phyloP scores from a whole-genome alignment of 495 filamentous ascomycete species.

The Tuber indicum region DNA sequence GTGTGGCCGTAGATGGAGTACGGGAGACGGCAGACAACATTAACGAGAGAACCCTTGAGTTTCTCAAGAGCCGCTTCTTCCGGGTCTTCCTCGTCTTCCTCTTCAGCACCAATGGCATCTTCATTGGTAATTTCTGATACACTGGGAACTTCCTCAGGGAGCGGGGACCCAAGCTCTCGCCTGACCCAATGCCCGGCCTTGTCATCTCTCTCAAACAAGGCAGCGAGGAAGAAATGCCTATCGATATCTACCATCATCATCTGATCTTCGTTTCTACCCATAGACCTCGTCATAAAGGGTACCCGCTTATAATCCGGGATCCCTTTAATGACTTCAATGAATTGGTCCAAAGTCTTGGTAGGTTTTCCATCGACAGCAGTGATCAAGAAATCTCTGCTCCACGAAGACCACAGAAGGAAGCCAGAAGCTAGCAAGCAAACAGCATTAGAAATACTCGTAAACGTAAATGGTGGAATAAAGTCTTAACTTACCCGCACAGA shows the following conservation, averaged over 20 bases:
- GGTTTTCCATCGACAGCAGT: constrained; percentile 40
- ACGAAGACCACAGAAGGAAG: constrained; percentile 41
- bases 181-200: constrained; percentile 36
- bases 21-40: constrained; percentile 41
- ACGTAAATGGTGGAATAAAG: not conserved
- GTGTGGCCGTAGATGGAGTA: constrained; percentile 42
- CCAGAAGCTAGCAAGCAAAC: constrained; percentile 32
- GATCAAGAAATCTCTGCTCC: constrained; percentile 41
- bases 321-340: constrained; percentile 38
- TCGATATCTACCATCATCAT: constrained; percentile 42
- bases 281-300: constrained; percentile 40
- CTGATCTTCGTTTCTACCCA: constrained; percentile 40
- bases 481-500: constrained; percentile 36
- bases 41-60: constrained; percentile 38
- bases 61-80: constrained; percentile 38
- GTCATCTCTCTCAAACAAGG: constrained; percentile 39
- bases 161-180: constrained; percentile 35
- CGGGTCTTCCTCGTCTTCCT: constrained; percentile 38
- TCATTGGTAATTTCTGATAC: constrained; percentile 8
- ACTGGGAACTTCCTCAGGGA: constrained; percentile 13
- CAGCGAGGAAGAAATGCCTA: constrained; percentile 42
- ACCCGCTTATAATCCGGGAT: constrained; percentile 39
- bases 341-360: constrained; percentile 40
- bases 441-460: constrained; percentile 15
- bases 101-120: constrained; percentile 19